Conservation (phyloP, 495 filamentous ascomycete species). For the Tetracladium marchalianum region DNA sequence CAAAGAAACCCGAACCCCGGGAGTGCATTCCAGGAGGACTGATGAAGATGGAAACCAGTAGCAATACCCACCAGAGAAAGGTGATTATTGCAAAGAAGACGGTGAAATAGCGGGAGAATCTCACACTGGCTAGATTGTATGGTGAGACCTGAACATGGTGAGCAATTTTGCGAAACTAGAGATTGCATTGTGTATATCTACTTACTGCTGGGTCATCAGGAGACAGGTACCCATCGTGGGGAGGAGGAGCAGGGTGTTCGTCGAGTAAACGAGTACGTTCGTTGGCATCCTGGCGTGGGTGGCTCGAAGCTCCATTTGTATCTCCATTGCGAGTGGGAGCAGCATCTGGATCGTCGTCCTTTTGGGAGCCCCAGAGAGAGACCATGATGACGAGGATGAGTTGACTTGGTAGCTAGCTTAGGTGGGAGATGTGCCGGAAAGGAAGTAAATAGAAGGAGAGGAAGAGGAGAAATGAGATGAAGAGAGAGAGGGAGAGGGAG, state of each 20-base stretch:
- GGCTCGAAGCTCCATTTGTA: conserved; percentile 10
- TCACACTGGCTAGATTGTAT: conserved; percentile 88
- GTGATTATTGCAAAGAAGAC: conserved; percentile 56
- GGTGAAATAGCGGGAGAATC: conserved; percentile 63
- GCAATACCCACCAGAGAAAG: conserved; percentile 84
- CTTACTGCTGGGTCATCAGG: conserved; percentile 92
- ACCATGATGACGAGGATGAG: conserved; percentile 11
- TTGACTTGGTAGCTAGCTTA: neutral
- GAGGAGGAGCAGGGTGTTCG: conserved; percentile 28
- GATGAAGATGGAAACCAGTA: conserved; percentile 79
- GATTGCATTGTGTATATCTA: neutral
- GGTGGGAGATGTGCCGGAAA: neutral
- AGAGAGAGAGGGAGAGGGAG: neutral
- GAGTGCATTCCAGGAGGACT: conserved; percentile 77
- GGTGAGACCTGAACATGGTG: conserved; percentile 61
- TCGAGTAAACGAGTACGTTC: conserved; percentile 60
- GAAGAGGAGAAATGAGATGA: neutral
- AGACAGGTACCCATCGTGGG: conserved; percentile 55
- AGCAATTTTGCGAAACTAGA: conserved; percentile 7
- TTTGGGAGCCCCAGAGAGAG: conserved; percentile 38
- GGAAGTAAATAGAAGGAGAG: neutral
- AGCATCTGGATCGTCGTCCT: conserved; percentile 30
- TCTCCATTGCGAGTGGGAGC: conserved; percentile 8
- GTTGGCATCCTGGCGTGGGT: conserved; percentile 25
- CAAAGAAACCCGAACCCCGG: conserved; percentile 83